Evolutionary conservation across 2,329 filamentous ascomycete species (phyloP), one percentile per base, ranked within the genome.

Genomic region (Cladosporium oxysporum): DNA sequence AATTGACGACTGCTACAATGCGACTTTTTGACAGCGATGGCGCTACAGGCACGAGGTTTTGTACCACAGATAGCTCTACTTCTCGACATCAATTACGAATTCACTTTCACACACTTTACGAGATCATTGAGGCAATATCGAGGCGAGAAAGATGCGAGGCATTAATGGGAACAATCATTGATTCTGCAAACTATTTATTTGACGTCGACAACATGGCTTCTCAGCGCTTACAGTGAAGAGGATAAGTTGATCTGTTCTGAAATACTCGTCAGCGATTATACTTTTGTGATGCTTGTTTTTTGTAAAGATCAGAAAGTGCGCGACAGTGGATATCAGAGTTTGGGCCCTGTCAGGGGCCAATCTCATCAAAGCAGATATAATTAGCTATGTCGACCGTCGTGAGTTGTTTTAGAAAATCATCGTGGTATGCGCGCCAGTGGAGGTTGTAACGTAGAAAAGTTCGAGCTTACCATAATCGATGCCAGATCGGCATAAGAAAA

Each of bases 331-430:
- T 53, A 49, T 60, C 57, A 65, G 55, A 60, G 55, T 65, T 31
- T 28, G 31, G 62, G 75, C 73, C 76, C 68, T 71, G 76, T 78
- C 76, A 77, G 69, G 70, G 72, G 72, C 75, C 71, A 73, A 62
- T 77, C 71, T 78, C 76, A 77, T 77, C 76, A 78, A 76, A 73
- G 75, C 75, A 73, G 68, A 72, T 47, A 47, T 47, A 47, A 47
- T 47, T 47, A 47, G 75, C 76, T 78, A 78, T 76, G 76, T 76
- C 74, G 76, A 78, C 76, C 76, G 76, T 78, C 76, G 76, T 78
- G 76, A 78, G 72, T 76, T 73, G 55, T 58, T 70, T 70, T 72
- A 69, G 70, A 65, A 68, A 68, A 68, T 77, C 74, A 78, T 78
- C 76, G 74, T 77, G 41, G 57, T 65, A 73, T 55, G 47, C 37